Evolutionary conservation across 2,329 filamentous ascomycete species (phyloP).

Genomic region (Penicillium nordicum): DNA sequence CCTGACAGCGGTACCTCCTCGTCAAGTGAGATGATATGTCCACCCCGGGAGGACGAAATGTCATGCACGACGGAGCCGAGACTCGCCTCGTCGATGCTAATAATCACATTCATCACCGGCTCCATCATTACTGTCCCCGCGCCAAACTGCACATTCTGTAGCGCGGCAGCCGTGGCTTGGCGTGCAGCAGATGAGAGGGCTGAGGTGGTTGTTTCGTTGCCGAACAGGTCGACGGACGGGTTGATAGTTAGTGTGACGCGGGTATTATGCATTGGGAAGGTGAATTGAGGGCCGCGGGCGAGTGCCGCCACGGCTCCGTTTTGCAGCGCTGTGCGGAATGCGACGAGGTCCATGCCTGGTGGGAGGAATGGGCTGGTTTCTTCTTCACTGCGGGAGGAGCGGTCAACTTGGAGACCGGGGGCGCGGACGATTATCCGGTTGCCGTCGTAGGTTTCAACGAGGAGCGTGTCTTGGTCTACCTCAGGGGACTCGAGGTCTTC

Average conservation of each 20-base stretch:
- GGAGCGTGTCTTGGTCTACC: conserved; percentile 32
- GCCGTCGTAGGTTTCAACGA: conserved; percentile 56
- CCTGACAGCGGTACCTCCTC: conserved; percentile 41
- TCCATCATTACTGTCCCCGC: conserved; percentile 69
- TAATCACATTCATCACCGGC: conserved; percentile 86
- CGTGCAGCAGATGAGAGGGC: conserved; percentile 65
- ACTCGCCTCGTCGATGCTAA: conserved; percentile 76
- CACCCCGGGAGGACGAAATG: conserved; percentile 68
- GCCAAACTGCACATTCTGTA: conserved; percentile 52
- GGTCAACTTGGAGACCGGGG: conserved; percentile 46
- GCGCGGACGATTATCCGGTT: conserved; percentile 64
- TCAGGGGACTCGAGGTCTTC: conserved; percentile 21
- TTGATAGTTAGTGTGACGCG: conserved; percentile 69
- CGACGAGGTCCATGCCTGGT: conserved; percentile 50
- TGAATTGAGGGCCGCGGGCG: conserved; percentile 75
- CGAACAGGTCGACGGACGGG: conserved; percentile 61
- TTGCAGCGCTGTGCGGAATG: conserved; percentile 57
- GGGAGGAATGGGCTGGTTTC: conserved; percentile 50
- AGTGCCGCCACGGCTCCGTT: conserved; percentile 82
- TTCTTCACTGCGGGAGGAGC: conserved; percentile 36
- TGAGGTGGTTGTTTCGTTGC: conserved; percentile 63
- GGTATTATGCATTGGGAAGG: conserved; percentile 75
- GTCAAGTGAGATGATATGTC: conserved; percentile 69
- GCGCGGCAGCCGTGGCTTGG: conserved; percentile 65
- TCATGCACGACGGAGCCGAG: conserved; percentile 82